A percentile compares a stretch with the other conserved stretches of the same genome.
These are phyloP conservation scores for Suillus lakei DNA, from an alignment of 768 basidiomycete genomes.

Conservation along the genomic window DNA sequence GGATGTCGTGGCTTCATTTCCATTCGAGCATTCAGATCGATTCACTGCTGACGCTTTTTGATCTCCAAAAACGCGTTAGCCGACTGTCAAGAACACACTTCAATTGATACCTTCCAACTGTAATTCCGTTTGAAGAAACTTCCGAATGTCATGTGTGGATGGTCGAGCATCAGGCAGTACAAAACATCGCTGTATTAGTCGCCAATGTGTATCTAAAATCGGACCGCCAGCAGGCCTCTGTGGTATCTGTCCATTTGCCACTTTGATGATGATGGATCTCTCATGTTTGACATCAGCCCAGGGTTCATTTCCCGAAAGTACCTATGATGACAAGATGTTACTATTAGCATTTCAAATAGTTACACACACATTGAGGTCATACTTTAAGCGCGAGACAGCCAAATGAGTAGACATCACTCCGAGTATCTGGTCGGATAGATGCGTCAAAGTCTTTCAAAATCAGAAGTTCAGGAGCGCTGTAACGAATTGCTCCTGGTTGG, in stretches of 20 bases:
- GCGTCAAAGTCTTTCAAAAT: conserved; percentile 18
- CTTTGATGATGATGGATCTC: not conserved
- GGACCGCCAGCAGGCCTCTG: not conserved
- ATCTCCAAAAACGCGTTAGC: not conserved
- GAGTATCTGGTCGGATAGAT: not conserved
- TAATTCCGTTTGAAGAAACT: not conserved
- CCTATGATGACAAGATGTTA: not conserved
- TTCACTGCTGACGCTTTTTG: not conserved
- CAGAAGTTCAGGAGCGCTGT: conserved; percentile 46
- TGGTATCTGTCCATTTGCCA: not conserved
- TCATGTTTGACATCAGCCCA: not conserved
- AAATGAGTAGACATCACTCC: conserved; percentile 14
- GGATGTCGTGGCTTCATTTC: not conserved
- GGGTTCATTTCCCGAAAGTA: conserved; percentile 6
- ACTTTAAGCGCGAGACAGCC: conserved; percentile 32
- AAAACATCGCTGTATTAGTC: conserved; percentile 1
- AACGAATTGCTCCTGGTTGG: conserved; percentile 43
- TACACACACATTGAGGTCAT: not conserved
- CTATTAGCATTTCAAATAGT: not conserved
- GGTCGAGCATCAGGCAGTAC: not conserved
- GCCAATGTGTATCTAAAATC: not conserved
- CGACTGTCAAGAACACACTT: not conserved
- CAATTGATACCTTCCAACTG: not conserved
- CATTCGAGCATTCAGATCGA: not conserved
- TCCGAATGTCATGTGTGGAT: not conserved